Base-by-base conservation (phyloP, 192 early-diverging fungal genomes). In the Obelidium mucronatum region DNA sequence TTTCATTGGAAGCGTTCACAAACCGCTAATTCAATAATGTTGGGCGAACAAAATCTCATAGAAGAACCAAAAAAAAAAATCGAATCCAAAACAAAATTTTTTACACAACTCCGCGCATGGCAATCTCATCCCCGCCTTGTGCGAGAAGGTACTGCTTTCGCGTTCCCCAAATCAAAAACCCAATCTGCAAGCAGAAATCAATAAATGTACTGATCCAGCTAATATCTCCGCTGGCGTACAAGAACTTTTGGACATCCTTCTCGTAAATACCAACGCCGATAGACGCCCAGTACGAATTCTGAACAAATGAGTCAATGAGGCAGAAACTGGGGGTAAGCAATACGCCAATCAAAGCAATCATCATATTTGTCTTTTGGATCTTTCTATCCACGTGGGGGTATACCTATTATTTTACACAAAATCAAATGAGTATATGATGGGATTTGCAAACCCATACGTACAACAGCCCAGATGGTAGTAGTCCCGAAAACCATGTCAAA, bases 201-300 rank as follows among this genome's bases (percentile, higher is more conserved):
- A 24, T 19, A 24, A 59, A 30, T 8, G 26, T 19, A 59, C 26
- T 30, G 24, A 59, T 59, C 56, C 56, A 59, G 26, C 11, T 30
- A 6, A 59, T 59, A 24, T 59, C 56, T 30, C 56, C 56, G 8
- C 8, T 19, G 24, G 24, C 24, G 56, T 59, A 59, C 8, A 59
- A 13, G 26, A 19, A 30, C 13, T 6, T 19, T 8, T 59, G 8
- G 24, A 30, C 31, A 13, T 22, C 36, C 40, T 19, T 15, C 24
- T 64, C 36, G 26, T 37, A 68, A 33, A 52, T 26, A 51, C 67
- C 67, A 2, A 68, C 67, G 15, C 67, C 67, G 31, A 68, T 68
- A 8, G 30, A 52, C 13, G 8, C 67, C 67, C 67, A 68, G 67
- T 68, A 68, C 17, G 42, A 52, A 44, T 68, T 68, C 51, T 68